Evolutionary conservation across 1,284 basidiomycete genomes (phyloP), one percentile per base, ranked within the genome.

Genomic region (Porphyrellus sp.): DNA sequence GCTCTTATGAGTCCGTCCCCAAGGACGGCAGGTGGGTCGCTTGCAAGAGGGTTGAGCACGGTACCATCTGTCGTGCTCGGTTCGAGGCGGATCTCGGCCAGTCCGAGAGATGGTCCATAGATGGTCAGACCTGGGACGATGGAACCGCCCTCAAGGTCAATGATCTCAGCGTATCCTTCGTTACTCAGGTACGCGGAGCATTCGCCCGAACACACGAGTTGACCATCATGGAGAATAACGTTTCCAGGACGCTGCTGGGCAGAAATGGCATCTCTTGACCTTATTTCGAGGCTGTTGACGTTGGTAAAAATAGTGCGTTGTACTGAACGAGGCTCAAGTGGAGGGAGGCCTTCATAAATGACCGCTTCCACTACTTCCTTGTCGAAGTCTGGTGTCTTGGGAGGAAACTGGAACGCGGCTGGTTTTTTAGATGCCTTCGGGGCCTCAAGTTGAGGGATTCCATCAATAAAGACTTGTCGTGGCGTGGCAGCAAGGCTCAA

Each of bases 391-490:
- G 85, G 85, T 7, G 79, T 78, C 18, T 58, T 50, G 0, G 77
- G 76, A 1, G 59, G 49, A 1, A 58, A 56, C 51, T 73, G 72
- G 63, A 61, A 74, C 5, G 54, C 35, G 58, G 44, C 60, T 30
- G 31, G 68, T 67, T 74, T 81, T 59, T 41, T 25, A 0, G 65
- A 42, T 7, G 66, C 43, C 8, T 42, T 20, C 0, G 78, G 73
- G 5, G 74, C 61, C 27, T 72, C 71, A 42, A 87, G 74, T 60
- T 87, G 85, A 11, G 77, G 59, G 40, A 85, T 76, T 4, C 85
- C 84, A 60, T 87, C 85, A 53, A 88, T 82, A 76, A 82, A 87
- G 37, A 86, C 83, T 57, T 81, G 79, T 13, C 61, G 81, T 68
- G 72, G 86, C 67, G 69, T 81, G 65, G 62, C 69, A 35, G 72